Percentiles rank a stretch among this genome's conserved stretches.
phyloP scores from a whole-genome alignment of 1,284 basidiomycete genomes.

The Cutaneotrichosporon dermatis region DNA sequence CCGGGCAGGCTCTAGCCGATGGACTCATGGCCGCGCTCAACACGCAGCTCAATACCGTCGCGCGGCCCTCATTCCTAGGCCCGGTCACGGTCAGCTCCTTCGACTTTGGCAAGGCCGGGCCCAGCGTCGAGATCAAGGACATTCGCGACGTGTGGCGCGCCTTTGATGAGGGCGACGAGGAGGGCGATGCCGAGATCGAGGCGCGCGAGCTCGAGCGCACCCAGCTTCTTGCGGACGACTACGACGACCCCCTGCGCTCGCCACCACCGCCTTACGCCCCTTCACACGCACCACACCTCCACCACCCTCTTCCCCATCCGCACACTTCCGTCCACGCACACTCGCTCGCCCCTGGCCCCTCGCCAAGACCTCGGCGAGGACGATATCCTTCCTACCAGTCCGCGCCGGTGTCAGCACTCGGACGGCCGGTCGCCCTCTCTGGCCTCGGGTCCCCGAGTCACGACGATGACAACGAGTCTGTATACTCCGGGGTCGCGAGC shows the following conservation, averaged over 20 bases:
- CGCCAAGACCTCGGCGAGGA: not conserved
- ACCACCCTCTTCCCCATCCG: not conserved
- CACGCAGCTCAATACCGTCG: conserved; percentile 63
- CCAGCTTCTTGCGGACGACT: not conserved
- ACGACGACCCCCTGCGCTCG: not conserved
- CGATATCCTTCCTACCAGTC: not conserved
- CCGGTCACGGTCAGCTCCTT: conserved; percentile 78
- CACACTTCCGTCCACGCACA: not conserved
- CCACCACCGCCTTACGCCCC: not conserved
- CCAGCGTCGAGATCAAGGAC: conserved; percentile 85
- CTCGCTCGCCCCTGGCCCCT: not conserved
- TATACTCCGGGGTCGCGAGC: conserved; percentile 24
- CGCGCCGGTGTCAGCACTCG: not conserved
- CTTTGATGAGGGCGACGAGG: conserved; percentile 74
- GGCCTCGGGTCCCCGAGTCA: not conserved
- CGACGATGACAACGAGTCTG: conserved; percentile 14
- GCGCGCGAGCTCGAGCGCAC: conserved; percentile 10
- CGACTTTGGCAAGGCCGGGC: conserved; percentile 76
- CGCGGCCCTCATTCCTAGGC: conserved; percentile 86
- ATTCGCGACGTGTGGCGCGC: conserved; percentile 90
- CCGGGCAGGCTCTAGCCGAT: conserved; percentile 58
- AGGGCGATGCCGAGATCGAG: conserved; percentile 49
- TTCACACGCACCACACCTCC: not conserved
- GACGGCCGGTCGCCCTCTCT: not conserved
- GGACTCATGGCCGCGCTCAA: conserved; percentile 75